Evolutionary conservation across 2,329 filamentous ascomycete species (phyloP), one percentile per base, ranked within the genome.

Genomic region (Colletotrichum melonis): DNA sequence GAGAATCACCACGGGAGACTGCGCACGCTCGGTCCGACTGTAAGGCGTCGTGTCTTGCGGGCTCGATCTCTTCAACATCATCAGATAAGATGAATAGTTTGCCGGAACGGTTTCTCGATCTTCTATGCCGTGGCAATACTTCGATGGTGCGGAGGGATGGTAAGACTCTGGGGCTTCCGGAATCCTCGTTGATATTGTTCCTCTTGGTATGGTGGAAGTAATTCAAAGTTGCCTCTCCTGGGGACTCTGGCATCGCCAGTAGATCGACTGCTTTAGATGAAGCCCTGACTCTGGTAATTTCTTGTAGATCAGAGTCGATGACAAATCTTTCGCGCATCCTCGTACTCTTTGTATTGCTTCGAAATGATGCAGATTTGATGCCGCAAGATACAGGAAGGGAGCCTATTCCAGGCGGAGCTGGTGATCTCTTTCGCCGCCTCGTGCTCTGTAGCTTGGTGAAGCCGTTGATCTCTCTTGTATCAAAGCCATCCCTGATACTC

Each of bases 401-500:
- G 8, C 63, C 54, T 6, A 67, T 46, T 19, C 52, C 54, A 30
- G 14, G 26, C 12, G n/a, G 63, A 1, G 63, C 54, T 6, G 24
- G 19, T 2, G 63, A 59, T 32, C 63, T 58, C 14, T 12, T 66
- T 30, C 54, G 35, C 19, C 63, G 63, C n/a, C 59, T 67, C 5
- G n/a, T n/a, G n/a, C 26, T 59, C 32, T 30, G 12, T 16, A 49
- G 63, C 26, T 30, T 65, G 30, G 24, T 32, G 4, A 4, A 14
- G 8, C 28, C 5, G 46, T 24, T n/a, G 26, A 35, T 24, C n/a
- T 67, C 54, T 9, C 58, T 12, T n/a, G 42, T 24, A 19, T 46
- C 24, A 6, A 67, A 67, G 12, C 63, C 63, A 59, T 67, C 63
- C 14, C 54, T 59, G 26, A 58, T 32, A 26, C 35, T 32, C 49